phyloP scores from a whole-genome alignment of 805 yeast genomes.

The Tetrapisispora pingtungensis region DNA sequence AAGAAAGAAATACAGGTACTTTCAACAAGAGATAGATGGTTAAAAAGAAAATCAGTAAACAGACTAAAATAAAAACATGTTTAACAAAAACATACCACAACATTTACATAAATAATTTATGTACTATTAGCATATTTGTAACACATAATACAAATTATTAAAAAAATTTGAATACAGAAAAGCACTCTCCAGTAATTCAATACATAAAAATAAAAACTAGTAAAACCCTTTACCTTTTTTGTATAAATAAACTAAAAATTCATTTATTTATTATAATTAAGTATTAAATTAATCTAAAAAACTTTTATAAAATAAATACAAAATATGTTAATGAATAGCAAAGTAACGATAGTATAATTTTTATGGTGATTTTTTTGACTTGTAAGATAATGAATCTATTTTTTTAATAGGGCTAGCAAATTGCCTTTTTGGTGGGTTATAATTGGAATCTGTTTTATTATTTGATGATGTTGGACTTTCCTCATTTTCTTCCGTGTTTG shows the following conservation, averaged over 20 bases:
- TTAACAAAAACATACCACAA: not conserved
- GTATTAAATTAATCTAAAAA: not conserved
- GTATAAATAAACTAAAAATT: no score
- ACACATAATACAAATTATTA: not conserved
- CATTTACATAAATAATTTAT: not conserved
- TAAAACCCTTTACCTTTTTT: no score
- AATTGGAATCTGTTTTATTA: not conserved
- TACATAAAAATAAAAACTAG: no score
- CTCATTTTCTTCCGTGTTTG: not conserved
- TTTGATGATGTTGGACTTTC: not conserved
- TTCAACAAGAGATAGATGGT: constrained; percentile 27
- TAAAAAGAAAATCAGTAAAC: constrained; percentile 24
- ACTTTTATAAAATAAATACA: constrained; percentile 1
- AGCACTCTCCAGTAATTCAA: not conserved
- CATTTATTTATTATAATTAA: not conserved
- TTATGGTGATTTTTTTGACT: not conserved
- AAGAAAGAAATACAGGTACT: constrained; percentile 19
- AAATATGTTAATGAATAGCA: not conserved
- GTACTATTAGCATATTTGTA: not conserved
- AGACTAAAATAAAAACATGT: constrained; percentile 12
- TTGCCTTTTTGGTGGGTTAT: not conserved
- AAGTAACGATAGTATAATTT: not conserved
- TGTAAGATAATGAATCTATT: not conserved
- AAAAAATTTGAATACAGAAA: no score
- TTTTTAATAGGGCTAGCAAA: constrained; percentile 1